Conservation (phyloP, 306 rosid genomes). For the Quercus dentata region DNA sequence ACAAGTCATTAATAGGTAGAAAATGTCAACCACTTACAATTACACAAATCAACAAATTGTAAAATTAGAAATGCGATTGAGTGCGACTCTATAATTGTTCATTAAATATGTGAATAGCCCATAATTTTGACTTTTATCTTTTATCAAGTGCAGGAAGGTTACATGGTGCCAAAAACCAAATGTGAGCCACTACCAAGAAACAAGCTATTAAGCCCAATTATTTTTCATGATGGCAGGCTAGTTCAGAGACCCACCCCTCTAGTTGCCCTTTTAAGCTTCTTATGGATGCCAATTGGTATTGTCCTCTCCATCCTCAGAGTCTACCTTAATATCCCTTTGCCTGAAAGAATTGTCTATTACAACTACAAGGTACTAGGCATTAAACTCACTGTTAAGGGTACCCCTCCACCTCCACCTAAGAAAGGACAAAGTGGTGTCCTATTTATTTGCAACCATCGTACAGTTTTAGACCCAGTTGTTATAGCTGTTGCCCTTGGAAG, state of each 20-base stretch:
- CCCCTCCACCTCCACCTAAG: conserved; percentile 77
- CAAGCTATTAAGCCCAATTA: conserved; percentile 72
- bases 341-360: conserved; percentile 66
- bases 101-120: not conserved
- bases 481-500: conserved; percentile 71
- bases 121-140: not conserved
- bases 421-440: conserved; percentile 76
- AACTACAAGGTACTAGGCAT: conserved; percentile 75
- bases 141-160: conserved; percentile 63
- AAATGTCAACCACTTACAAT: too few species aligned
- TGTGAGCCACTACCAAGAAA: conserved; percentile 67
- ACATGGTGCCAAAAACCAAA: conserved; percentile 60
- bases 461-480: conserved; percentile 81
- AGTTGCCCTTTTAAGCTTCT: conserved; percentile 54
- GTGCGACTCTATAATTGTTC: too few species aligned
- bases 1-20: too few species aligned
- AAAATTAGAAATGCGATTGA: too few species aligned
- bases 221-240: conserved; percentile 89
- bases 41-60: too few species aligned
- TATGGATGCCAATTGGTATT: conserved; percentile 86
- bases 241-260: conserved; percentile 86
- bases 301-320: conserved; percentile 71
- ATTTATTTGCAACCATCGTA: conserved; percentile 82
- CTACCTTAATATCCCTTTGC: conserved; percentile 72
- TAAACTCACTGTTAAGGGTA: conserved; percentile 63